phyloP scores from a whole-genome alignment of 2,329 filamentous ascomycete genomes.

The Ceratocystis ficicola region DNA sequence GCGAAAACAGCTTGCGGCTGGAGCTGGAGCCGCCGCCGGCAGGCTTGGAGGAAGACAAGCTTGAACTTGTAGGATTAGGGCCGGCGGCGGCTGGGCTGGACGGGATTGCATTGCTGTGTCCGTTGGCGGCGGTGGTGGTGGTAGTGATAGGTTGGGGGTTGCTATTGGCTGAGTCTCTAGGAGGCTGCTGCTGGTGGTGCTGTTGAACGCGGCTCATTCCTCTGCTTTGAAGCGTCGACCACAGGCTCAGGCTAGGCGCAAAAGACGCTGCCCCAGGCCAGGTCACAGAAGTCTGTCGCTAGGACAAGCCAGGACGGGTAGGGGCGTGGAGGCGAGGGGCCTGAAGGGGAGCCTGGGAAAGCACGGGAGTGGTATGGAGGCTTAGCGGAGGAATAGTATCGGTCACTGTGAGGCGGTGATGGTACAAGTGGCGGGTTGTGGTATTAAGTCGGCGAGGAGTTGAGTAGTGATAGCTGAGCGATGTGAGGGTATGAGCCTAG shows the following conservation, averaged over 20 bases:
- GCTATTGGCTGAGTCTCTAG: conserved; percentile 15
- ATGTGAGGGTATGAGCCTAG: too few species aligned
- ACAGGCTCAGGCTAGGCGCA: conserved; percentile 21
- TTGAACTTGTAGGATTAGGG: not conserved
- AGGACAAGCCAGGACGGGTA: conserved; percentile 9
- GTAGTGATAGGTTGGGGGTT: not conserved
- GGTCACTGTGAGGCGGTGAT: not conserved
- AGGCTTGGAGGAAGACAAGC: not conserved
- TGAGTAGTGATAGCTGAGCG: too few species aligned
- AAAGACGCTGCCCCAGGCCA: conserved; percentile 22
- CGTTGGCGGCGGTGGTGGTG: conserved; percentile 6
- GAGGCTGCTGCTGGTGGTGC: conserved; percentile 19
- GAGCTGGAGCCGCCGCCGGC: not conserved
- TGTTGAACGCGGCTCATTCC: conserved; percentile 21
- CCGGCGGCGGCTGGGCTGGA: conserved; percentile 1
- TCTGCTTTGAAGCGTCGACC: conserved; percentile 16
- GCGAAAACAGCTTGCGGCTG: conserved; percentile 36
- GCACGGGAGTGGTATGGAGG: not conserved
- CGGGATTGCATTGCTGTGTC: conserved; percentile 6
- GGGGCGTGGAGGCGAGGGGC: conserved; percentile 1
- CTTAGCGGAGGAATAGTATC: not conserved
- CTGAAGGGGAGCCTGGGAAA: not conserved
- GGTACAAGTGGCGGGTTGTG: not conserved
- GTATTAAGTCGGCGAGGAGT: not conserved
- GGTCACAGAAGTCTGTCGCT: conserved; percentile 14